Evolutionary conservation across 305 asterid genomes (phyloP).

Genomic region (Solanum aculeatissimum): DNA sequence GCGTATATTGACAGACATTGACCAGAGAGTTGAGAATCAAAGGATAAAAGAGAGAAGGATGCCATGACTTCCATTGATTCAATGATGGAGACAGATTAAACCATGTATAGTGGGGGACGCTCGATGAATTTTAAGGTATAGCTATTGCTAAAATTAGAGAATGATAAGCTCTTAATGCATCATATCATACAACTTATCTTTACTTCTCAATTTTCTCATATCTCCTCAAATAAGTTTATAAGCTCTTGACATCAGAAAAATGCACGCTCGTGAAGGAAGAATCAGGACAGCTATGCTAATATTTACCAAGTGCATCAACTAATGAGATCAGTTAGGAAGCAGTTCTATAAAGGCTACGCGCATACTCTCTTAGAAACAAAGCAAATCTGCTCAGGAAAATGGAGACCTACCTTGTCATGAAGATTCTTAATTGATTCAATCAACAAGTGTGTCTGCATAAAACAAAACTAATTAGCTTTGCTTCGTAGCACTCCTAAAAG

Average conservation of each 20-base stretch:
- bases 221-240: background rate
- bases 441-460: constrained; percentile 25
- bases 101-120: background rate
- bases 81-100: background rate
- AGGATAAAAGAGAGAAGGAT: background rate
- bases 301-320: background rate
- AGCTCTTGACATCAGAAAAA: background rate
- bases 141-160: background rate
- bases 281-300: background rate
- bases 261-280: background rate
- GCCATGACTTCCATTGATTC: background rate
- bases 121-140: background rate
- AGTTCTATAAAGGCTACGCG: background rate
- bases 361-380: background rate
- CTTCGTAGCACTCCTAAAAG: background rate
- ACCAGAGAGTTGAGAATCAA: background rate
- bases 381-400: background rate
- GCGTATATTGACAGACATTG: background rate
- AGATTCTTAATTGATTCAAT: constrained; percentile 29
- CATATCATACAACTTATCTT: background rate
- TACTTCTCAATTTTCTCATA: background rate
- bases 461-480: background rate
- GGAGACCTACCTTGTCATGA: constrained; percentile 23
- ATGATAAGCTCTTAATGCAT: background rate
- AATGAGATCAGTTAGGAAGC: background rate